phyloP scores from a whole-genome alignment of 306 rosid genomes.

The Vigna unguiculata region DNA sequence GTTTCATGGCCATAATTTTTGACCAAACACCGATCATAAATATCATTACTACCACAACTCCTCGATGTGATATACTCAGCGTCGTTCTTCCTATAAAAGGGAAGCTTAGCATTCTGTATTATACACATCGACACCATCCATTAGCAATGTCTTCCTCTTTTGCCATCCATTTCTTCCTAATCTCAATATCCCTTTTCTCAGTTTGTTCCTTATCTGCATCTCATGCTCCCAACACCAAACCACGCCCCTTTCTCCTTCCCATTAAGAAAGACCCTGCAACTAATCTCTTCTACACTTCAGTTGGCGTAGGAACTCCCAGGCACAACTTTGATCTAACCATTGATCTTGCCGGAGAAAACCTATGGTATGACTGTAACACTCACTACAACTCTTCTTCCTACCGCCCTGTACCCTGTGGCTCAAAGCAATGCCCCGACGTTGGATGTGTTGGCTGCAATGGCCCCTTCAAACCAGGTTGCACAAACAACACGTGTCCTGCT shows the following conservation, averaged over 20 bases:
- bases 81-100: slow-evolving; percentile 3
- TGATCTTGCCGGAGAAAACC: slow-evolving; percentile 51
- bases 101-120: neutral
- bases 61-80: no score
- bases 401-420: slow-evolving; percentile 22
- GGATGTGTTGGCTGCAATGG: slow-evolving; percentile 42
- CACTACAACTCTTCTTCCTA: slow-evolving; percentile 52
- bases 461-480: slow-evolving; percentile 55
- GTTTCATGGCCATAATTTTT: no score
- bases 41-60: no score
- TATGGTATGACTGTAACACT: slow-evolving; percentile 46
- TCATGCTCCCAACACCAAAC: neutral
- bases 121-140: neutral
- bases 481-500: slow-evolving; percentile 44
- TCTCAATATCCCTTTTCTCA: slow-evolving; percentile 38
- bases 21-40: no score
- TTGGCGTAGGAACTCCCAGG: slow-evolving; percentile 55
- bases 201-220: slow-evolving; percentile 7
- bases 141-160: slow-evolving; percentile 37
- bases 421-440: slow-evolving; percentile 37
- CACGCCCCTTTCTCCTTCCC: slow-evolving; percentile 41
- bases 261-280: slow-evolving; percentile 53
- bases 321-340: slow-evolving; percentile 38
- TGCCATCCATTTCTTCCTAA: slow-evolving; percentile 15
- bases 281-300: slow-evolving; percentile 46